phyloP scores from a whole-genome alignment of 2,329 filamentous ascomycete genomes.

The Fusarium proliferatum region DNA sequence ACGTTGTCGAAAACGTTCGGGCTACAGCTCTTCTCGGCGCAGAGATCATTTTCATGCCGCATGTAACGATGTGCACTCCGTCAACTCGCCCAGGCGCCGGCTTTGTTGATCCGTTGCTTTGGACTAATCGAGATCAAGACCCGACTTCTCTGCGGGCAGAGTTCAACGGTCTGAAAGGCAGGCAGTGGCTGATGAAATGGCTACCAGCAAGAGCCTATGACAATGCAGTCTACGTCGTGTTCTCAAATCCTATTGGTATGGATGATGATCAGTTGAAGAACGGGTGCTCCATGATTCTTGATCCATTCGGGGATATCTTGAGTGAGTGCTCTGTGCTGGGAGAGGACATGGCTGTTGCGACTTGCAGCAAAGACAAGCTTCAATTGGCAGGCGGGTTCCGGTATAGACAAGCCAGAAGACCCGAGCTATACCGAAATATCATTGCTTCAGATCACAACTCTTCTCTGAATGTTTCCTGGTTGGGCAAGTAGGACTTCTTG shows the following conservation, averaged over 20 bases:
- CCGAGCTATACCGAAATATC: neutral
- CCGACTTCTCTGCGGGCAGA: neutral
- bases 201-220: neutral
- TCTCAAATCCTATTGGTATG: neutral
- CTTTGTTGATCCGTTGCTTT: neutral
- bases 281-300: neutral
- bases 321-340: neutral
- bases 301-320: neutral
- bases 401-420: neutral
- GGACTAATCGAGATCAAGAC: neutral
- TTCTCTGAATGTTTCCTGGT: neutral
- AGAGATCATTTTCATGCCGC: neutral
- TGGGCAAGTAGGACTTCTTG: neutral
- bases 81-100: neutral
- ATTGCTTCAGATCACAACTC: neutral
- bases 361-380: neutral
- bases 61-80: neutral
- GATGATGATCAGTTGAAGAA: constrained; percentile 1
- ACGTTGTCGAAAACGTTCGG: neutral
- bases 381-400: neutral
- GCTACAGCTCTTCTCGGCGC: neutral
- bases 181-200: neutral
- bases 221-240: neutral
- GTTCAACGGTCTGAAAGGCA: neutral
- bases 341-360: neutral